Evolutionary conservation across 371 early-diverging fungal species (phyloP), one percentile per base, ranked within the genome.

Genomic region (Apophysomyces sp.): DNA sequence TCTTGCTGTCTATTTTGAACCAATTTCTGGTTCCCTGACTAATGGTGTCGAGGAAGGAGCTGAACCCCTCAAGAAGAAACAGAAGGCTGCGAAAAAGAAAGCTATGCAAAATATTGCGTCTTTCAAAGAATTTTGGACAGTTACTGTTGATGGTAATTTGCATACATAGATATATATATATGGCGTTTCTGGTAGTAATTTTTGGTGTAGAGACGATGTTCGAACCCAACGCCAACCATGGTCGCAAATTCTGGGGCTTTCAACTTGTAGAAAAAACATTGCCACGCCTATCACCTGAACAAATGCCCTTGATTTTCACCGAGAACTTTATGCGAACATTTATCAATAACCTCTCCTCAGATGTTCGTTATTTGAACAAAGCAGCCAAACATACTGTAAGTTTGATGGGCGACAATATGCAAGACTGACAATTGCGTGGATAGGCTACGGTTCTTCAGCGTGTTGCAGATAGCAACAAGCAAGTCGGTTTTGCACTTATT

Each of bases 231-330:
- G 74, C 94, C 9, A 86, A 90, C 34, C 90, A 93, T 76, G 92
- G 93, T 67, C 89, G 93, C 66, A 92, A 92, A 67, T 93, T 80
- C 78, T 88, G 95, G 86, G 96, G 95, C 18, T 92, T 94, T 77
- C 86, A 88, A 60, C 71, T 94, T 24, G 86, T 95, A 39, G 86
- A 89, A 61, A 82, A 82, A 56, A 80, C 88, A 4, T 72, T 95
- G 63, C 85, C 86, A 18, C 77, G 77, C 28, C 76, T 94, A 51
- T 72, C 79, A 24, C 68, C 82, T 40, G 82, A 87, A 4, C 84
- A 85, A 58, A 80, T 93, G 63, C 86, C 93, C 0, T 69, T 86
- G 58, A 72, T 96, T 36, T 91, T 95, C 70, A 92, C 94, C 37
- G 84, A 83, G 21, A 89, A 91, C 73, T 86, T 95, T 61, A 86